Evolutionary conservation across 345 rosid genomes (phyloP).

Genomic region (Linum usitatissimum): DNA sequence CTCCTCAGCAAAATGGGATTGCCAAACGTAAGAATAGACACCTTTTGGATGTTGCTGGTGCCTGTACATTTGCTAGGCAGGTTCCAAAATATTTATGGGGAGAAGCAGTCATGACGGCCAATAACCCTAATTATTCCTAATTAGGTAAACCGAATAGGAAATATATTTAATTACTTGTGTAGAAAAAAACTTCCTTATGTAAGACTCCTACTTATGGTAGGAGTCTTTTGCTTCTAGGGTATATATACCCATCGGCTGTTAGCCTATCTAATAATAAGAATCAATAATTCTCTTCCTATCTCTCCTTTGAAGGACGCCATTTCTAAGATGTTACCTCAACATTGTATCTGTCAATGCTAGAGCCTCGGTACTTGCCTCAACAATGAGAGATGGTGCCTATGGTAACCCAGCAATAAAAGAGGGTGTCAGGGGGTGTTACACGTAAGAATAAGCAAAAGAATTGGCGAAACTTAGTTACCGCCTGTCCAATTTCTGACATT

Average conservation of each 20-base stretch:
- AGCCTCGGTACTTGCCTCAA: slow-evolving; percentile 75
- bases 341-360: slow-evolving; percentile 63
- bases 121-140: too few species aligned
- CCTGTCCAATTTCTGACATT: slow-evolving; percentile 94
- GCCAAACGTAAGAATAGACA: not conserved
- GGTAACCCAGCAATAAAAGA: slow-evolving; percentile 12
- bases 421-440: slow-evolving; percentile 1
- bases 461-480: slow-evolving; percentile 40
- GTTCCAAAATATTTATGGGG: not conserved
- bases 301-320: not conserved
- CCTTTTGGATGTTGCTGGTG: not conserved
- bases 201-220: too few species aligned
- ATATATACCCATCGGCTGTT: too few species aligned
- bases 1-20: not conserved
- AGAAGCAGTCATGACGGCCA: too few species aligned
- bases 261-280: too few species aligned
- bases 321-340: slow-evolving; percentile 45
- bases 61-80: not conserved
- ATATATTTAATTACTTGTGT: too few species aligned
- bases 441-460: not conserved
- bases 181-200: too few species aligned
- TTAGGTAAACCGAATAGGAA: too few species aligned
- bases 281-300: too few species aligned
- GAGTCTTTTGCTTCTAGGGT: too few species aligned
- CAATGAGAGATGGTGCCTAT: slow-evolving; percentile 83